Percentiles rank a stretch among this genome's conserved stretches.
phyloP scores from a whole-genome alignment of 352 stramenopile species.

The Globisporangium spinosum region DNA sequence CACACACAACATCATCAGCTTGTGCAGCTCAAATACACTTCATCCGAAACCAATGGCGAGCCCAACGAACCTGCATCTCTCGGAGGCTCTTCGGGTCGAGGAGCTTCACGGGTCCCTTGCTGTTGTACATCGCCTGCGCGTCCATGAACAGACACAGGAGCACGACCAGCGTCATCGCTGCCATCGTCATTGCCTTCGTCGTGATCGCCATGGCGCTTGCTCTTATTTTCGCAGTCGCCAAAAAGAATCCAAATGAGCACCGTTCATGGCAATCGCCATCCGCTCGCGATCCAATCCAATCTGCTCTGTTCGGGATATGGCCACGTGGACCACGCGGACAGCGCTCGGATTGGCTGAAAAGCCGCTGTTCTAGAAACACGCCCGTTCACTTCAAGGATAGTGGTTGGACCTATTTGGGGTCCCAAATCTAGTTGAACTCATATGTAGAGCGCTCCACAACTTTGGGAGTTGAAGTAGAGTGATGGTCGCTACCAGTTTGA shows the following conservation, averaged over 20 bases:
- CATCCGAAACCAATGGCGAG: not conserved
- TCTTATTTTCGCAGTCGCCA: not conserved
- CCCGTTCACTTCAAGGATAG: conserved; percentile 6
- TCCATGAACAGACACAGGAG: conserved; percentile 28
- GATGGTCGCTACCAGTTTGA: conserved; percentile 1
- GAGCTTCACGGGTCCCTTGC: conserved; percentile 59
- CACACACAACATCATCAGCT: not conserved
- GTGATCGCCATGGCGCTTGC: conserved; percentile 16
- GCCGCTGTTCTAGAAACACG: conserved; percentile 10
- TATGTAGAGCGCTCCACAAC: not conserved
- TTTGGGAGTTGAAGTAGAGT: conserved; percentile 8
- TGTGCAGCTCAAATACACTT: not conserved
- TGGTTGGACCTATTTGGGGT: not conserved
- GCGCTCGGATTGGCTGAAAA: conserved; percentile 15
- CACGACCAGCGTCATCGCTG: conserved; percentile 23
- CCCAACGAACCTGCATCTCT: conserved; percentile 45
- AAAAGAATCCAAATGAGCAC: conserved; percentile 14
- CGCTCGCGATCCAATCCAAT: not conserved
- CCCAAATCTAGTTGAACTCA: not conserved
- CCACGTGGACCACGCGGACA: conserved; percentile 10
- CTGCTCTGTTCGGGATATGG: not conserved
- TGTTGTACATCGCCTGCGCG: conserved; percentile 57
- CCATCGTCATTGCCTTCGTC: conserved; percentile 20
- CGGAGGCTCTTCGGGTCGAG: conserved; percentile 71
- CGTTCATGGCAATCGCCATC: not conserved